Evolutionary conservation across 1,139 yeast genomes (phyloP).

Genomic region (Pichia sp.): DNA sequence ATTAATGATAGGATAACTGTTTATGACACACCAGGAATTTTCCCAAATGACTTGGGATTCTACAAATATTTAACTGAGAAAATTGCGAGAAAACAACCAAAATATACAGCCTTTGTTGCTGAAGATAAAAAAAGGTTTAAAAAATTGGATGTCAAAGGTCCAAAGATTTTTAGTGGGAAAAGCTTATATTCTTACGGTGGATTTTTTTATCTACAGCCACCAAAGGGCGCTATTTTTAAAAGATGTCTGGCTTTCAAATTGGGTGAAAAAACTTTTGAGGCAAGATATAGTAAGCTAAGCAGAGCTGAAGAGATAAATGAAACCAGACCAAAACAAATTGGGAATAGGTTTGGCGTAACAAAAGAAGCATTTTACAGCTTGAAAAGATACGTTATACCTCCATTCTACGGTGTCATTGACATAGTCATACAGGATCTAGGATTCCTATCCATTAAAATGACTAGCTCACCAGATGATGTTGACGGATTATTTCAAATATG

Average conservation of each 20-base stretch:
- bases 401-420: conserved; percentile 65
- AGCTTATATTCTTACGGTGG: conserved; percentile 53
- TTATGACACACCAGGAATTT: conserved; percentile 58
- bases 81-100: conserved; percentile 36
- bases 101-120: conserved; percentile 32
- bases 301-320: conserved; percentile 27
- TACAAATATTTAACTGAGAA: conserved; percentile 34
- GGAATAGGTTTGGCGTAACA: conserved; percentile 35
- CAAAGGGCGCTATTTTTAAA: conserved; percentile 42
- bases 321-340: conserved; percentile 25
- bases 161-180: conserved; percentile 24
- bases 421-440: conserved; percentile 69
- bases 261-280: conserved; percentile 36
- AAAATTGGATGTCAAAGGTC: conserved; percentile 17
- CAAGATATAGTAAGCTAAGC: conserved; percentile 31
- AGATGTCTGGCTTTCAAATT: conserved; percentile 31
- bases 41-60: conserved; percentile 33
- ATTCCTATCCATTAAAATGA: conserved; percentile 56
- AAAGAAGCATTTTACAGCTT: conserved; percentile 34
- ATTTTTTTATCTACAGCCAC: conserved; percentile 47
- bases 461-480: conserved; percentile 26
- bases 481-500: conserved; percentile 49
- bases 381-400: conserved; percentile 53
- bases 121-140: conserved; percentile 7
- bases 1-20: conserved; percentile 22